Percentiles rank a stretch among this genome's conserved stretches.
Evolutionary conservation across 768 basidiomycete species (phyloP).

Genomic region (Xanthoconium purpureum): DNA sequence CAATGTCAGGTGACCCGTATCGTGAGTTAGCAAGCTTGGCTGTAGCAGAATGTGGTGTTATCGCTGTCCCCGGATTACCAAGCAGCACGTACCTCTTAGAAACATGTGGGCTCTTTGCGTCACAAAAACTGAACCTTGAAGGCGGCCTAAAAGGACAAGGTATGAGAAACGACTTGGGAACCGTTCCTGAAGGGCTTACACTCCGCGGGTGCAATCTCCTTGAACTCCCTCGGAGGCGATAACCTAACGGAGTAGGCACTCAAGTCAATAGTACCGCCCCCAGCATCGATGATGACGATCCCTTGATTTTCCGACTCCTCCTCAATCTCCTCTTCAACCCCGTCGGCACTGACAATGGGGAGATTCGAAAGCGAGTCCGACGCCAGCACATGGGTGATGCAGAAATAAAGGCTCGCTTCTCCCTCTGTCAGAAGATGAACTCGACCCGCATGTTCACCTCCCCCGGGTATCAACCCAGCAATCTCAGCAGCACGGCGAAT

Average conservation of each 20-base stretch:
- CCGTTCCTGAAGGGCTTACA: slow-evolving; percentile 13
- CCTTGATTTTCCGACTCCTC: slow-evolving; percentile 18
- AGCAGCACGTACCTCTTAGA: slow-evolving; percentile 22
- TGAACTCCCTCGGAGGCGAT: slow-evolving; percentile 21
- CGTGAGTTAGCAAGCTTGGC: slow-evolving; percentile 29
- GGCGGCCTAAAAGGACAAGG: slow-evolving; percentile 24
- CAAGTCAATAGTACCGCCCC: slow-evolving; percentile 29
- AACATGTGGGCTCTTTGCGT: slow-evolving; percentile 27
- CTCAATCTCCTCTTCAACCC: not conserved
- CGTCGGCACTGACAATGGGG: not conserved
- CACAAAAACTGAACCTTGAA: slow-evolving; percentile 39
- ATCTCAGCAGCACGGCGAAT: not conserved
- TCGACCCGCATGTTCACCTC: slow-evolving; percentile 8
- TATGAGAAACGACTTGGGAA: not conserved
- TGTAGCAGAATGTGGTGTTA: slow-evolving; percentile 4
- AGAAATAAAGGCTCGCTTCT: slow-evolving; percentile 32
- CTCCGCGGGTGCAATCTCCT: slow-evolving; percentile 35
- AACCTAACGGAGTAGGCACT: slow-evolving; percentile 34
- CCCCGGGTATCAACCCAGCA: slow-evolving; percentile 7
- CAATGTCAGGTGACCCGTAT: slow-evolving; percentile 28
- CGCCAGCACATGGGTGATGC: slow-evolving; percentile 41
- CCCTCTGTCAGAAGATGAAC: slow-evolving; percentile 27
- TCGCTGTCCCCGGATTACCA: not conserved
- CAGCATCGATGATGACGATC: slow-evolving; percentile 37
- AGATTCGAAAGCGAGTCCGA: slow-evolving; percentile 6